These are phyloP conservation scores for Heliamphora pulchella DNA, from an alignment of 179 eudicot genomes.

Conservation along the genomic window DNA sequence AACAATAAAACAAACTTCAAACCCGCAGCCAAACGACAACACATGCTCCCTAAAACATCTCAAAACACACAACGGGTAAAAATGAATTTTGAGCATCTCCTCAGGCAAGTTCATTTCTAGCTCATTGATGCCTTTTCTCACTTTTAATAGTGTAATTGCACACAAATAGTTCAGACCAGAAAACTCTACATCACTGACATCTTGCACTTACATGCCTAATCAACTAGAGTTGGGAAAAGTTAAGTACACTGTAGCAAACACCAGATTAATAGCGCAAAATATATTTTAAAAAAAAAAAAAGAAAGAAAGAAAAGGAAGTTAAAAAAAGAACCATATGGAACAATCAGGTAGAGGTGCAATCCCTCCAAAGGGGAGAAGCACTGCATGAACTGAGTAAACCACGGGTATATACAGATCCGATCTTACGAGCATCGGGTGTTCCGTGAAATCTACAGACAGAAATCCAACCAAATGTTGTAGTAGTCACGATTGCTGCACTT, in stretches of 20 bases:
- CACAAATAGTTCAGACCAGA: neutral
- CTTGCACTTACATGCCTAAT: neutral
- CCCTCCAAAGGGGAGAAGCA: neutral
- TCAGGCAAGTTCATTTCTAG: conserved; percentile 11
- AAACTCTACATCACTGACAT: conserved; percentile 8
- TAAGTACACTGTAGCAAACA: neutral
- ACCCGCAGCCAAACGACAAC: too few species aligned
- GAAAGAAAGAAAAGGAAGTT: neutral
- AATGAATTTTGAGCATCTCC: too few species aligned
- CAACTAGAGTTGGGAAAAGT: neutral
- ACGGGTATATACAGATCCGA: conserved; percentile 11
- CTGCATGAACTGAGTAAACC: neutral
- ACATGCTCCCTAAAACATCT: too few species aligned
- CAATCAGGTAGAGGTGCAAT: neutral
- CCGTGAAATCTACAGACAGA: conserved; percentile 14
- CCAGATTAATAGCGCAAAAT: neutral
- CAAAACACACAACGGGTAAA: too few species aligned
- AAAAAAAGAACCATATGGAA: neutral
- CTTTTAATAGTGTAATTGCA: neutral
- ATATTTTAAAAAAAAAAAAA: neutral
- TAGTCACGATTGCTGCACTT: conserved; percentile 39
- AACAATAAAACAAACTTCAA: too few species aligned
- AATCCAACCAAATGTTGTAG: neutral
- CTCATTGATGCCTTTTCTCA: neutral
- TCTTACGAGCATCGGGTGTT: conserved; percentile 11